phyloP scores from a whole-genome alignment of 345 rosid species.

The Psidium friedrichsthalianum region DNA sequence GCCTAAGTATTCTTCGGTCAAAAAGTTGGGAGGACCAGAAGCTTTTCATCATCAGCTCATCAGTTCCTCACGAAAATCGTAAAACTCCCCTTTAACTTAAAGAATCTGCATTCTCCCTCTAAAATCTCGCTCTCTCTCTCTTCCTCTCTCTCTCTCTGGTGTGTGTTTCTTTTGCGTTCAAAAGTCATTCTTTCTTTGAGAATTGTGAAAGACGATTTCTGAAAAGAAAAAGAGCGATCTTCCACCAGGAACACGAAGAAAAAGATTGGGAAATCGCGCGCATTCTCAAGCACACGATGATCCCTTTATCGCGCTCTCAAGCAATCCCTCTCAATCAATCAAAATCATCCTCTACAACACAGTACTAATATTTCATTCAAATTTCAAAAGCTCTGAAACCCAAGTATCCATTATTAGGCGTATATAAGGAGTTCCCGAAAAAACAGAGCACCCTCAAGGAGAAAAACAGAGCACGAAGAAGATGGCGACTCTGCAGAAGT shows the following conservation, averaged over 20 bases:
- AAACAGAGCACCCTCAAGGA: too few species aligned
- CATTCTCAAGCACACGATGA: background rate
- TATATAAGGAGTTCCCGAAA: too few species aligned
- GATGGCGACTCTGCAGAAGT: too few species aligned
- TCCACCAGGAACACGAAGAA: background rate
- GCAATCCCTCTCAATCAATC: constrained; percentile 5
- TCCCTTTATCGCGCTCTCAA: constrained; percentile 1
- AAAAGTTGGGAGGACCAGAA: background rate
- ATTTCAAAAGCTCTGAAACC: constrained; percentile 8
- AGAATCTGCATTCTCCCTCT: background rate
- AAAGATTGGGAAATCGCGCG: background rate
- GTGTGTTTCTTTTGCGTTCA: background rate
- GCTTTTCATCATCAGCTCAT: background rate
- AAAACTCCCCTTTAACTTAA: background rate
- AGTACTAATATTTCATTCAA: background rate
- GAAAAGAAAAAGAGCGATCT: background rate
- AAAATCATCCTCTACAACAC: background rate
- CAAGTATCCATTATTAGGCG: background rate
- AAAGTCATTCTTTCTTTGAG: constrained; percentile 1
- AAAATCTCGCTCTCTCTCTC: background rate
- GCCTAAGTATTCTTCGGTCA: background rate
- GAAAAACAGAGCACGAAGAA: too few species aligned
- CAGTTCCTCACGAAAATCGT: background rate
- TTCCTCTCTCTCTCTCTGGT: background rate
- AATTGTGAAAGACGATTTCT: constrained; percentile 5